A percentile compares a stretch with the other conserved stretches of the same genome.
Evolutionary conservation across 2,329 filamentous ascomycete genomes (phyloP).

Genomic region (Trichoderma lentiforme): DNA sequence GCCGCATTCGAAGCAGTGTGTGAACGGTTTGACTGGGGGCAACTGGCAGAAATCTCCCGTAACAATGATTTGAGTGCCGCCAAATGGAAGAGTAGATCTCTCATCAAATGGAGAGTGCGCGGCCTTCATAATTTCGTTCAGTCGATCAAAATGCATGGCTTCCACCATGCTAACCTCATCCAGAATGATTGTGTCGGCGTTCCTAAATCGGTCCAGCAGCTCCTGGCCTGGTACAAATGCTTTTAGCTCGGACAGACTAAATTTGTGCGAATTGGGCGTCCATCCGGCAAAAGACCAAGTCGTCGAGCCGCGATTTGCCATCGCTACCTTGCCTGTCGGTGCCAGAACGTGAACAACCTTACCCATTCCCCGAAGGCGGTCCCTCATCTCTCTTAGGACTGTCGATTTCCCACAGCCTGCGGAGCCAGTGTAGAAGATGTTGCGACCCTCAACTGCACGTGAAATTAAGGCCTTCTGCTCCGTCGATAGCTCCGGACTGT

Average conservation of each 20-base stretch:
- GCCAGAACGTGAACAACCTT: conserved; percentile 50
- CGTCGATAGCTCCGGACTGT: not conserved
- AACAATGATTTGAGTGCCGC: conserved; percentile 27
- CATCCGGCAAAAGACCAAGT: conserved; percentile 58
- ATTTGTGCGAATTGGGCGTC: conserved; percentile 37
- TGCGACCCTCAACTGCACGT: conserved; percentile 47
- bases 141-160: conserved; percentile 35
- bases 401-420: conserved; percentile 45
- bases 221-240: conserved; percentile 24
- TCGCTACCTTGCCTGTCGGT: conserved; percentile 57
- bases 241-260: accelerated
- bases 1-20: conserved; percentile 24
- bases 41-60: conserved; percentile 56
- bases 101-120: not conserved
- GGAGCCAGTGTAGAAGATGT: conserved; percentile 64
- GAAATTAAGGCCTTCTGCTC: conserved; percentile 33
- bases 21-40: conserved; percentile 56
- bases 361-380: not conserved
- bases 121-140: conserved; percentile 33
- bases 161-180: conserved; percentile 67
- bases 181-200: conserved; percentile 56
- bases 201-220: conserved; percentile 29
- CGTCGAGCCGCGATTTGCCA: conserved; percentile 55
- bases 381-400: conserved; percentile 25
- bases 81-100: conserved; percentile 22